A percentile compares a stretch with the other conserved stretches of the same genome.
These are phyloP conservation scores for Urtica urens DNA, from an alignment of 306 rosid species.

Conservation along the genomic window DNA sequence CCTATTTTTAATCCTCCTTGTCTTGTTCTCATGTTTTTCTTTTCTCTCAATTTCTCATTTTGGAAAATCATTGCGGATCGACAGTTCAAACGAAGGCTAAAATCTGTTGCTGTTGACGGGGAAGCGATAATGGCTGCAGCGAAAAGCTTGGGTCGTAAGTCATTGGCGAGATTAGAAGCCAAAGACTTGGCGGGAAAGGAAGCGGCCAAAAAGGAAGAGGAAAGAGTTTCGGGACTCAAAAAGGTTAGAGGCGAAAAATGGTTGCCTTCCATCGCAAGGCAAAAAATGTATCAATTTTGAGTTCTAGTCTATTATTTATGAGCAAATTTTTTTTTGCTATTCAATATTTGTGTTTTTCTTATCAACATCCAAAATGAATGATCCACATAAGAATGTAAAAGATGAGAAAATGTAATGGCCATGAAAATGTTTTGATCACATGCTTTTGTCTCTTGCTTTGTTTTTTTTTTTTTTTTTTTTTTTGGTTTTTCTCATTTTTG, in stretches of 20 bases:
- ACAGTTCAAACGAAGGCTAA: constrained; percentile 52
- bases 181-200: constrained; percentile 61
- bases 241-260: constrained; percentile 85
- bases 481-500: too few species aligned
- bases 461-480: too few species aligned
- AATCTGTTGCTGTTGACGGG: constrained; percentile 51
- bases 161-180: constrained; percentile 54
- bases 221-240: constrained; percentile 63
- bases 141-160: constrained; percentile 33
- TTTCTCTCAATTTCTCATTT: too few species aligned
- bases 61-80: constrained; percentile 5
- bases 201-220: constrained; percentile 59
- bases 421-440: too few species aligned
- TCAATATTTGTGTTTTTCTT: too few species aligned
- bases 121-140: constrained; percentile 49
- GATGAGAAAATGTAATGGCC: too few species aligned
- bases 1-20: not conserved
- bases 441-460: too few species aligned
- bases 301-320: too few species aligned
- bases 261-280: constrained; percentile 64
- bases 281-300: constrained; percentile 14
- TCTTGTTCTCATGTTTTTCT: not conserved
- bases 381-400: too few species aligned
- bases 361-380: too few species aligned
- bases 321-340: too few species aligned